Evolutionary conservation across 129 eudicot species (phyloP), one percentile per base, ranked within the genome.

Genomic region (Artemisia argyi): DNA sequence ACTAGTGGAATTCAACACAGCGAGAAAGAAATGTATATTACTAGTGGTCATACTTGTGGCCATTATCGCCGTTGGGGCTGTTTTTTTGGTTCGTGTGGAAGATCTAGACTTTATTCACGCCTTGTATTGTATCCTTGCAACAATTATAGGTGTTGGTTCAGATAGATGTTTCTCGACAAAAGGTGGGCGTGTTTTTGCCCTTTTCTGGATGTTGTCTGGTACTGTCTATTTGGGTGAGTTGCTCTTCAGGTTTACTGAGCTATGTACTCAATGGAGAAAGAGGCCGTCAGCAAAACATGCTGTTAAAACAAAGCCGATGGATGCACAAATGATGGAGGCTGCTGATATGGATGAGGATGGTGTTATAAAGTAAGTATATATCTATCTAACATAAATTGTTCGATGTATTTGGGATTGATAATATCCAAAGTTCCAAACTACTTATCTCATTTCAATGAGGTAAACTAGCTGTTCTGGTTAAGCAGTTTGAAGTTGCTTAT

Each of bases 261-360:
- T 94, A 22, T 83, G 84, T 62, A 82, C 96, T 14, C 93, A 94
- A 79, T 81, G 61, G 20, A 84, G 91, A 66, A 92, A 79, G 55
- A 84, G 65, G 76, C 76, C 56, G 10, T 76, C 90, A 30, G 91
- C 85, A 49, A 79, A 81, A 65, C 75, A 70, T 85, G 96, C 88
- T 55, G 96, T 94, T 73, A 81, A 84, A 14, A 82, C 86, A 81
- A 89, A 61, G 68, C 78, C 88, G 74, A 90, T 97, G 0, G 86
- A 86, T 44, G 73, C 78, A 39, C 11, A 39, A 39, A 39, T 28
- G 99, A 90, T 94, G 22, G 96, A 90, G 85, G 96, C 91, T 7
- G 99, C 97, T 69, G 99, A 94, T 88, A 71, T 94, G 44, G 96
- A 94, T 52, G 81, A 83, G 13, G 91, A 94, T 66, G 89, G 97